Evolutionary conservation across 1,284 basidiomycete species (phyloP).

Genomic region (Ustilago curta): DNA sequence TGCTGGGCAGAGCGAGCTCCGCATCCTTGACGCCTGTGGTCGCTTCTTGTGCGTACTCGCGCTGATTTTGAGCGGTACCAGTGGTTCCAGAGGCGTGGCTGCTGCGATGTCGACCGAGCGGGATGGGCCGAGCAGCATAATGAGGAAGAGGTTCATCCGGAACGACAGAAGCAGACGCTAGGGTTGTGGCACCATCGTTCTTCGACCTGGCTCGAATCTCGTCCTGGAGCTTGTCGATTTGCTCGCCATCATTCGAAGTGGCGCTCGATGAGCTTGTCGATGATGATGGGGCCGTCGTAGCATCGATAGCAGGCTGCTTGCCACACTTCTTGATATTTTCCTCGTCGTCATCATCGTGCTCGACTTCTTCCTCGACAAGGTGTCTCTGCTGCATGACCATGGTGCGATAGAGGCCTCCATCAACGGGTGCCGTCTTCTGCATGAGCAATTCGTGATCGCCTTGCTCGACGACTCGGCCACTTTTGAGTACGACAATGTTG

Average conservation of each 20-base stretch:
- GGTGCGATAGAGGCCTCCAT: constrained; percentile 49
- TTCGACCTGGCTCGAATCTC: constrained; percentile 12
- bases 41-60: constrained; percentile 41
- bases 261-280: constrained; percentile 19
- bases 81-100: constrained; percentile 28
- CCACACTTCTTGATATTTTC: background rate
- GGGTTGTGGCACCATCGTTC: constrained; percentile 33
- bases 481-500: constrained; percentile 62
- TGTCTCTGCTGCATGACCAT: constrained; percentile 65
- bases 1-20: constrained; percentile 20
- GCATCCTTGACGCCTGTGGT: constrained; percentile 12
- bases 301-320: constrained; percentile 5
- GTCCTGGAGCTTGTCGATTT: background rate
- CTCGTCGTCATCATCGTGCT: constrained; percentile 15
- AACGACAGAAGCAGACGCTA: constrained; percentile 28
- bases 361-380: constrained; percentile 37
- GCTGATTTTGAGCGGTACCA: constrained; percentile 26
- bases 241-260: constrained; percentile 10
- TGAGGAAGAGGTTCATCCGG: constrained; percentile 25
- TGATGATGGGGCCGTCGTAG: constrained; percentile 9
- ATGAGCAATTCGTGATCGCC: constrained; percentile 62
- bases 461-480: constrained; percentile 60
- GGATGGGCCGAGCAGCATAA: constrained; percentile 9
- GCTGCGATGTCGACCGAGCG: constrained; percentile 29
- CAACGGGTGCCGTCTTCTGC: constrained; percentile 20